Evolutionary conservation across 2,329 filamentous ascomycete species (phyloP), one percentile per base, ranked within the genome.

Genomic region (Bipolaris victoriae): DNA sequence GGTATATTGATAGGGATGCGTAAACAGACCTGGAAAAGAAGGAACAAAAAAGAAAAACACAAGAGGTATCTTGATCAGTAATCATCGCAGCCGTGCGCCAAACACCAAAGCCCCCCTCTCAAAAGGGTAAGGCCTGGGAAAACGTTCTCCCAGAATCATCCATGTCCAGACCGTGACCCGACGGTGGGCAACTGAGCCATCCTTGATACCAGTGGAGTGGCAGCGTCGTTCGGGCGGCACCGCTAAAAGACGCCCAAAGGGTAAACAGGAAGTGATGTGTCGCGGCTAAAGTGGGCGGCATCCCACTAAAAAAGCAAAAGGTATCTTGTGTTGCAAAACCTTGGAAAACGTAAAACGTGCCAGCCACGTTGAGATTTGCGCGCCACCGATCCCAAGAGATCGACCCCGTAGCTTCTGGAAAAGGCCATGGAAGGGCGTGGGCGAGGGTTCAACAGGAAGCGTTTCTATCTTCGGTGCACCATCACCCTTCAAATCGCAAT

Each of bases 351-450:
- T 71, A 67, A 61, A 67, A 72, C 66, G 69, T 71, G 68, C 55
- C 39, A 66, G 69, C 72, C 69, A 73, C 71, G 69, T 72, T 72
- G 62, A 48, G 39, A 29, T 33, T 41, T 18, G 43, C 43, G 71
- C 70, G 72, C 71, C 73, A 74, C 70, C 69, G 67, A 74, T 71
- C 67, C 70, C 60, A 69, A 45, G 49, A 57, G 69, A 71, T 75
- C 70, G 68, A 46, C 67, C 39, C 57, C 48, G 31, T 46, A 49
- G 64, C 67, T 69, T 67, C 69, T 68, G 55, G 58, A 72, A 73
- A 36, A 20, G 62, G 63, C 45, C 10, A 62, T 71, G 58, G 64
- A 71, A 69, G 29, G 13, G 7, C 26, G 52, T 46, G 18, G 39
- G 3, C 10, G 29, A 20, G 16, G 35, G n/a, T 31, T 57, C 41